phyloP scores from a whole-genome alignment of 2,329 filamentous ascomycete genomes.

The Trichoderma sp. region DNA sequence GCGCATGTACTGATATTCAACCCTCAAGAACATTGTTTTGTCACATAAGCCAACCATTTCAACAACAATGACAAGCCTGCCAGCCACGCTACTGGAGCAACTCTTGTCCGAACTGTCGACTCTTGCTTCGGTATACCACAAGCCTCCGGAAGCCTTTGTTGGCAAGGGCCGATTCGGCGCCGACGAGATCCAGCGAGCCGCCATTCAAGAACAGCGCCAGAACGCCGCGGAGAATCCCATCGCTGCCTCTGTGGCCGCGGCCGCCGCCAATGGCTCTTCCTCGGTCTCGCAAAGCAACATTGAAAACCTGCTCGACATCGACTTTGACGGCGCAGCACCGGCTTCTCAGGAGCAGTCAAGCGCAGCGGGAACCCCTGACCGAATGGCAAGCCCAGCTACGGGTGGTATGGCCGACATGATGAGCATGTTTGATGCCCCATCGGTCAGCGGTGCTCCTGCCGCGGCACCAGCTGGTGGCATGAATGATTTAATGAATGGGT shows the following conservation, averaged over 20 bases:
- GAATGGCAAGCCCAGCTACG: constrained; percentile 61
- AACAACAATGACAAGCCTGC: constrained; percentile 88
- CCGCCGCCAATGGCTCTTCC: constrained; percentile 62
- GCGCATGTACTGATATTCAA: neutral
- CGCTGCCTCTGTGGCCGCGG: constrained; percentile 75
- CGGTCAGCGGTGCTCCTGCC: constrained; percentile 47
- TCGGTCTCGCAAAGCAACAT: constrained; percentile 68
- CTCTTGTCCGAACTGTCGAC: constrained; percentile 92
- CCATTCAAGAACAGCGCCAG: constrained; percentile 93
- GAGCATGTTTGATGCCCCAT: constrained; percentile 67
- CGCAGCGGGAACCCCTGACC: constrained; percentile 62
- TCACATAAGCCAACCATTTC: constrained; percentile 93
- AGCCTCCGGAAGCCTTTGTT: constrained; percentile 95
- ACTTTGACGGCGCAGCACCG: constrained; percentile 89
- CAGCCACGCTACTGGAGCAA: constrained; percentile 78
- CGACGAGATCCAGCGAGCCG: constrained; percentile 89
- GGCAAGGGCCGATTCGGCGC: constrained; percentile 92
- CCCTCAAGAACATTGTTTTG: constrained; percentile 72
- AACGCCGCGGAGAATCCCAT: constrained; percentile 93
- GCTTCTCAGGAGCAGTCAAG: constrained; percentile 70
- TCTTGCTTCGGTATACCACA: constrained; percentile 96
- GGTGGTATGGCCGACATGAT: constrained; percentile 62
- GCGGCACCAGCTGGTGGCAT: constrained; percentile 54
- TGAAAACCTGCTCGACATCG: constrained; percentile 93
- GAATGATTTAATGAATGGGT: constrained; percentile 87